These are phyloP conservation scores for Neurospora sp. DNA, from an alignment of 2,329 filamentous ascomycete genomes.

Conservation along the genomic window DNA sequence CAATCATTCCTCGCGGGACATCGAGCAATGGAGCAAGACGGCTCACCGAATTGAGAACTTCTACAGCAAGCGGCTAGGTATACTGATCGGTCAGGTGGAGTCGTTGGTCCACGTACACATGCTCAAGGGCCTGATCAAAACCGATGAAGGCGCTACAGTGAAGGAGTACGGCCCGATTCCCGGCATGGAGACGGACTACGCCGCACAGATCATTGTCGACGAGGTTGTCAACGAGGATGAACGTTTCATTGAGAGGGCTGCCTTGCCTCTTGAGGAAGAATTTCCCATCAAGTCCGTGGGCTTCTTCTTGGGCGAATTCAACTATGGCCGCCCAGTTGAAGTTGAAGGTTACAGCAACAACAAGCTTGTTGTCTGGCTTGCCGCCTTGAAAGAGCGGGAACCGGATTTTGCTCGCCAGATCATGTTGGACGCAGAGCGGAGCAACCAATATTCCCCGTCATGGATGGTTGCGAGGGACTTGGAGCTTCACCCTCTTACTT, in stretches of 20 bases:
- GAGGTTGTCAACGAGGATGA: slow-evolving; percentile 83
- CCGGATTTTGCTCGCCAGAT: slow-evolving; percentile 70
- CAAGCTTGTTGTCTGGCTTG: slow-evolving; percentile 72
- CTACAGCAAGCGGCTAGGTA: slow-evolving; percentile 86
- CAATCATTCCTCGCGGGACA: slow-evolving; percentile 66
- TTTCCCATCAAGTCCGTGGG: slow-evolving; percentile 74
- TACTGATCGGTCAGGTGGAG: slow-evolving; percentile 78
- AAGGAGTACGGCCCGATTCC: slow-evolving; percentile 87
- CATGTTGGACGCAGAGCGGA: slow-evolving; percentile 57
- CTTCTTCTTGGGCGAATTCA: slow-evolving; percentile 91
- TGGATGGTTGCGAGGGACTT: slow-evolving; percentile 80
- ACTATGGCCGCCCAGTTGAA: slow-evolving; percentile 83
- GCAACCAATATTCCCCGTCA: slow-evolving; percentile 72
- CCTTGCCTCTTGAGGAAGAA: slow-evolving; percentile 83
- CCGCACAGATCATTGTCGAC: slow-evolving; percentile 84
- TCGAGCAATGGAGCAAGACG: slow-evolving; percentile 76
- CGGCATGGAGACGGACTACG: slow-evolving; percentile 80
- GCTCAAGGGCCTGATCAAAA: slow-evolving; percentile 83
- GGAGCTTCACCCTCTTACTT: slow-evolving; percentile 69
- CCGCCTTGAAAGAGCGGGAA: slow-evolving; percentile 61
- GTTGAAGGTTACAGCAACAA: slow-evolving; percentile 64
- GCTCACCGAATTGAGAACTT: slow-evolving; percentile 71
- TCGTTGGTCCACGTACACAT: slow-evolving; percentile 87
- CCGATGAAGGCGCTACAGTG: slow-evolving; percentile 77
- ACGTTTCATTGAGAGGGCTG: slow-evolving; percentile 81